Evolutionary conservation across 2,329 filamentous ascomycete genomes (phyloP), one percentile per base, ranked within the genome.

Genomic region (Calycina herbarum): DNA sequence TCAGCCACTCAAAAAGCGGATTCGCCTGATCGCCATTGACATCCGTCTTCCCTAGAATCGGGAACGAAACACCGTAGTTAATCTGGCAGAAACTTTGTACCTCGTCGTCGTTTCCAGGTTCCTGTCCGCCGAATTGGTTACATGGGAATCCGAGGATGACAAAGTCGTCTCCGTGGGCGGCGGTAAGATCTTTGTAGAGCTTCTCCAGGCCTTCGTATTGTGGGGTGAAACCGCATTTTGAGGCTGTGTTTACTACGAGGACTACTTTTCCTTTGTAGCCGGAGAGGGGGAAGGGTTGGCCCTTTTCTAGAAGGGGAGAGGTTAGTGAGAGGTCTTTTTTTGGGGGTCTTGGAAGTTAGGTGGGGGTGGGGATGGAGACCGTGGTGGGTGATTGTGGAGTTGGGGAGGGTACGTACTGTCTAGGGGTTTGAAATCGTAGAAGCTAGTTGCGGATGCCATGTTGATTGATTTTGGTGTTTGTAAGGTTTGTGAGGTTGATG

Each of bases 181-280:
- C 82, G 73, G 86, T 87, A 76, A 97, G 75, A 65, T 83, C 80
- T 79, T 96, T 91, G 87, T 96, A 97, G 70, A 99, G 86, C 76
- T 86, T 89, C 82, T 99, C 94, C 61, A 99, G 91, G 38, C 91
- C 92, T 69, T 86, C 89, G 80, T 95, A 97, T 81, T 99, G 95
- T 13, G 93, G 93, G 2, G 95, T 98, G 87, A 98, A 98, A 78
- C 95, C 94, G 84, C 95, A 99, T 83, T 98, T 97, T 78, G 92
- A 96, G 73, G 95, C 95, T 1, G 94, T 97, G 87, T 99, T 99
- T 82, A 99, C 93, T 75, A 97, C 85, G 67, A 99, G 89, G 73
- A 98, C 87, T 72, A 98, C 94, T 81, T 98, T 98, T 85, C 90
- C 92, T 78, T 92, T 88, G 81, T 93, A 91, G 68, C 89, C 80